Evolutionary conservation across 2,329 filamentous ascomycete genomes (phyloP), one percentile per base, ranked within the genome.

Genomic region (Colletotrichum falcatum): DNA sequence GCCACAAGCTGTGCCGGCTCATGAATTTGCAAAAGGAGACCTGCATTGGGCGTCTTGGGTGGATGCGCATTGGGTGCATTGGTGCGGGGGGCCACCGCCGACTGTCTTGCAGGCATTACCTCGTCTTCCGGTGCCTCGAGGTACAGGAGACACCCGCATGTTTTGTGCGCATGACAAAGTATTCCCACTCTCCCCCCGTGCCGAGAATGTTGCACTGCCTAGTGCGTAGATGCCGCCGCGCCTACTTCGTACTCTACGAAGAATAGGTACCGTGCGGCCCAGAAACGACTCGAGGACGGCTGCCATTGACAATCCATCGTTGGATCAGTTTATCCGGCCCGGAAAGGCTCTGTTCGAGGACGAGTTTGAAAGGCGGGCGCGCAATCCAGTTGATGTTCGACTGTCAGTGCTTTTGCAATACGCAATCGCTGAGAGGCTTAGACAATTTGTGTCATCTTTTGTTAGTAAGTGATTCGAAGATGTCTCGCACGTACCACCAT

Each of bases 61-160:
- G 62, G 55, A 20, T 66, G 63, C 55, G 63, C 51, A 56, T 46
- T 35, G 61, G 51, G 58, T 59, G 51, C 56, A 61, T 67, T 59
- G 42, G 30, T 62, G 49, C 53, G 51, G 67, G 64, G 65, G 33
- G 51, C 42, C 44, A 33, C 54, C 37, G 68, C 61, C 48, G 53
- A 68, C 44, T 49, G 44, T 48, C 30, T 66, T 48, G 56, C 68
- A 71, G 65, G 68, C 68, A 71, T 71, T 44, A 48, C 65, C 68
- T 39, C 62, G 68, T 60, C 42, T 42, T 60, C 42, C 35, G n/a
- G 2, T 42, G 68, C 37, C 35, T 68, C 33, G 28, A 48, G 59
- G 68, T 71, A 71, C 68, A 71, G 28, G 28, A 26, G 23, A 23
- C 58, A 53, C 44, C 44, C 58, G 68, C 64, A 63, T 53, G 53